Percentiles rank a stretch among this genome's conserved stretches.
Evolutionary conservation across 495 filamentous ascomycete genomes (phyloP).

Genomic region (Astrothelium subdiscretum): DNA sequence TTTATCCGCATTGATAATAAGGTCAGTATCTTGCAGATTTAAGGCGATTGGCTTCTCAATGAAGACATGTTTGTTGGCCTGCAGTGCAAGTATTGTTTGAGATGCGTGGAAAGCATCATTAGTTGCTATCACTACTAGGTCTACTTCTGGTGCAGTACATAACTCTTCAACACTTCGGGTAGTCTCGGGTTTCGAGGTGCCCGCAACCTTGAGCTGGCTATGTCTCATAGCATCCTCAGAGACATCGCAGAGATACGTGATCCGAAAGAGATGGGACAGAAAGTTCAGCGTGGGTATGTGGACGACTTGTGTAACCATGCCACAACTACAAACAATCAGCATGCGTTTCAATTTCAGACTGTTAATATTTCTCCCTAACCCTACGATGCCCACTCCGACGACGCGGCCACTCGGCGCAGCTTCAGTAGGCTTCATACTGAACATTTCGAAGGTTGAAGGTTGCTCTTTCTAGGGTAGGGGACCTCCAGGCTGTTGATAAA

Average conservation of each 20-base stretch:
- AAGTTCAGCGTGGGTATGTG: slow-evolving; percentile 38
- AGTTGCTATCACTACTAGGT: slow-evolving; percentile 40
- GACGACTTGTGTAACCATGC: slow-evolving; percentile 37
- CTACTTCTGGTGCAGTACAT: slow-evolving; percentile 27
- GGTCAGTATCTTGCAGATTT: slow-evolving; percentile 28
- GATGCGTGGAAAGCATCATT: slow-evolving; percentile 41
- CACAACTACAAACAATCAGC: slow-evolving; percentile 10
- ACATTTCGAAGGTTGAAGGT: not conserved
- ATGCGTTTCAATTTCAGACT: not conserved
- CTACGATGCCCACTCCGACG: not conserved
- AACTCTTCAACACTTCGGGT: slow-evolving; percentile 21
- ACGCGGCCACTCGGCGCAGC: not conserved
- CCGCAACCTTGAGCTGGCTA: slow-evolving; percentile 7
- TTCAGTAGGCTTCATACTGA: not conserved
- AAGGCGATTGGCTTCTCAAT: slow-evolving; percentile 44
- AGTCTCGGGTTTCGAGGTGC: slow-evolving; percentile 10
- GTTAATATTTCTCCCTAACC: not conserved
- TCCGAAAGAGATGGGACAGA: slow-evolving; percentile 30
- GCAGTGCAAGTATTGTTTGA: slow-evolving; percentile 38
- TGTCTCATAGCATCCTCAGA: slow-evolving; percentile 22
- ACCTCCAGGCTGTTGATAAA: not conserved
- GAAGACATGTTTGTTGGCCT: slow-evolving; percentile 42
- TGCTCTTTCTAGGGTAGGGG: not conserved
- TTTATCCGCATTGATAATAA: slow-evolving; percentile 35
- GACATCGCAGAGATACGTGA: slow-evolving; percentile 34